These are phyloP conservation scores for Serendipita vermifera DNA, from an alignment of 768 basidiomycete species.

Conservation along the genomic window DNA sequence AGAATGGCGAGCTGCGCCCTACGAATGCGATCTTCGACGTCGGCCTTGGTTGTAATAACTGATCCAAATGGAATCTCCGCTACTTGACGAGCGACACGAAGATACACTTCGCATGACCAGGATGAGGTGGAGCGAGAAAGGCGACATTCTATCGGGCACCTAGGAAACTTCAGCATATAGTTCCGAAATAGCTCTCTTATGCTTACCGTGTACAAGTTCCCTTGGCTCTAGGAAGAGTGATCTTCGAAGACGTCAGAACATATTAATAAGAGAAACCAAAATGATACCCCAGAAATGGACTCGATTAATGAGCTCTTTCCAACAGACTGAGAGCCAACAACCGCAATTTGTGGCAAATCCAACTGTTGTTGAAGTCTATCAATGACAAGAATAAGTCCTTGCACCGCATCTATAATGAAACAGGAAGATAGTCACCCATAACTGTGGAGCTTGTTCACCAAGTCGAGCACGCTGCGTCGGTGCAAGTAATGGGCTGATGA, in stretches of 20 bases:
- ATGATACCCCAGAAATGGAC: constrained; percentile 38
- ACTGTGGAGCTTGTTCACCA: constrained; percentile 45
- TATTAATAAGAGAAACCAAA: background rate
- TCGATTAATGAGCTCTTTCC: constrained; percentile 72
- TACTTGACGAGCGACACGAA: constrained; percentile 16
- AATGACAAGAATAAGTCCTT: background rate
- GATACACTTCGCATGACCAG: constrained; percentile 17
- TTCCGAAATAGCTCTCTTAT: background rate
- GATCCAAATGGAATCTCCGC: constrained; percentile 16
- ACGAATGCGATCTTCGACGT: constrained; percentile 15
- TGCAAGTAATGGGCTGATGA: background rate
- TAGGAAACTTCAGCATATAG: background rate
- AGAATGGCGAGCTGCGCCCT: constrained; percentile 21
- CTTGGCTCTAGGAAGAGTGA: constrained; percentile 9
- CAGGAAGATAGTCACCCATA: constrained; percentile 38
- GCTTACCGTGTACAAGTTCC: constrained; percentile 11
- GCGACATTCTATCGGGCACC: constrained; percentile 19
- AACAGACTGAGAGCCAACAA: constrained; percentile 61
- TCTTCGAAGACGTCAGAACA: background rate
- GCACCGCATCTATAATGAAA: background rate
- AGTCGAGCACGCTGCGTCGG: constrained; percentile 40
- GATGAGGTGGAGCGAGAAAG: constrained; percentile 8
- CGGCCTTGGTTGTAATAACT: constrained; percentile 9
- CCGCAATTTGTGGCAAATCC: constrained; percentile 60
- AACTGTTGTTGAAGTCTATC: constrained; percentile 55